Percentiles rank a stretch among this genome's conserved stretches.
Evolutionary conservation across 495 filamentous ascomycete genomes (phyloP).

Genomic region (Penicillium argentinense): DNA sequence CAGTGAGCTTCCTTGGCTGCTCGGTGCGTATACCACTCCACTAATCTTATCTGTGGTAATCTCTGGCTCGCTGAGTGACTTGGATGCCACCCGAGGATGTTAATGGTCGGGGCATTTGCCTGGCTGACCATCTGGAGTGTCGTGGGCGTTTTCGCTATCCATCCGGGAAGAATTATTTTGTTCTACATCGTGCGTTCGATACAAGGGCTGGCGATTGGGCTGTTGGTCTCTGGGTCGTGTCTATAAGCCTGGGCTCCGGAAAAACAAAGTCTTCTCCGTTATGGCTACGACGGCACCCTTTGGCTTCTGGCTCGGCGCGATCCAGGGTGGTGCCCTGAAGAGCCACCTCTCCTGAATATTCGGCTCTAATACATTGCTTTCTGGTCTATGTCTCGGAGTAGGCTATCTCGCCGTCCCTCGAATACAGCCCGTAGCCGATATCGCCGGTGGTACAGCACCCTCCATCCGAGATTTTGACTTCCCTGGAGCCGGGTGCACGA

Average conservation of each 20-base stretch:
- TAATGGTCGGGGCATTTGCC: slow-evolving; percentile 45
- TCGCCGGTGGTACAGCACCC: slow-evolving; percentile 23
- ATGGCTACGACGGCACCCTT: slow-evolving; percentile 33
- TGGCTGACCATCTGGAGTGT: slow-evolving; percentile 47
- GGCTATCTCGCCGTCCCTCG: slow-evolving; percentile 29
- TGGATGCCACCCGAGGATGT: slow-evolving; percentile 37
- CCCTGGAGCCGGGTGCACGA: slow-evolving; percentile 23
- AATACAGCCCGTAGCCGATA: slow-evolving; percentile 28
- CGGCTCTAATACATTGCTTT: slow-evolving; percentile 30
- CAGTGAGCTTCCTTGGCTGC: slow-evolving; percentile 43
- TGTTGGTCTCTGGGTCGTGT: slow-evolving; percentile 35
- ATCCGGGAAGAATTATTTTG: slow-evolving; percentile 21
- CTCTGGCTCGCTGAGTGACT: slow-evolving; percentile 43
- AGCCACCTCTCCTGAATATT: slow-evolving; percentile 32
- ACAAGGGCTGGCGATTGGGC: slow-evolving; percentile 32
- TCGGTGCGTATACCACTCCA: slow-evolving; percentile 40
- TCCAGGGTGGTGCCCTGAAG: slow-evolving; percentile 31
- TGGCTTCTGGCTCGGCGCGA: slow-evolving; percentile 31
- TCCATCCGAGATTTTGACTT: slow-evolving; percentile 31
- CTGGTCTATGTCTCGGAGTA: slow-evolving; percentile 21
- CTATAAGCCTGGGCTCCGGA: slow-evolving; percentile 31
- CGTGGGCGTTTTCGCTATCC: slow-evolving; percentile 38
- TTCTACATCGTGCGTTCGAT: slow-evolving; percentile 36
- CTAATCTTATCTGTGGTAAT: slow-evolving; percentile 46
- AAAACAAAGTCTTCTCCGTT: slow-evolving; percentile 36